Percentiles rank a stretch among this genome's conserved stretches.
phyloP scores from a whole-genome alignment of 2,329 filamentous ascomycete species.

The Ascochyta koolunga region DNA sequence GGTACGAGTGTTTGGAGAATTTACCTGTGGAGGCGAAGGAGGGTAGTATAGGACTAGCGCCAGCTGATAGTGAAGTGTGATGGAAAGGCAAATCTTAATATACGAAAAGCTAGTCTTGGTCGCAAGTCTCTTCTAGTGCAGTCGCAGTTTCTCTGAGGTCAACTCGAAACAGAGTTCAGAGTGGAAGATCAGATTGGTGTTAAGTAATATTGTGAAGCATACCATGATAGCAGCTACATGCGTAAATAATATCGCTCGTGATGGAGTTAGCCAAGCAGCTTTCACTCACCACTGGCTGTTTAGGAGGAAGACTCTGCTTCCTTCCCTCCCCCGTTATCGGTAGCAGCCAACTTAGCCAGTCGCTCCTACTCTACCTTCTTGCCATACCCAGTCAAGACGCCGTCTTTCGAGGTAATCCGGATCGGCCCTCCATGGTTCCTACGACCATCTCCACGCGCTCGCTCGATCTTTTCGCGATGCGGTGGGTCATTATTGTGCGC shows the following conservation, averaged over 20 bases:
- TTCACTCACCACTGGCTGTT: too few species aligned
- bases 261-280: too few species aligned
- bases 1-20: conserved; percentile 45
- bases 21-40: conserved; percentile 33
- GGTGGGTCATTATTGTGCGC: too few species aligned
- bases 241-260: too few species aligned
- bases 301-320: too few species aligned
- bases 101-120: neutral
- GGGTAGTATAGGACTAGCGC: neutral
- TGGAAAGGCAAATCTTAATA: neutral
- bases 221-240: too few species aligned
- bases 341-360: neutral
- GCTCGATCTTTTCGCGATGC: neutral
- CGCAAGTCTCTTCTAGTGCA: neutral
- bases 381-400: conserved; percentile 1
- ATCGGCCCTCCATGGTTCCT: neutral
- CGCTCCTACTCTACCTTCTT: neutral
- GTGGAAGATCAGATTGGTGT: too few species aligned
- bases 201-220: too few species aligned
- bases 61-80: neutral
- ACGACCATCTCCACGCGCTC: neutral
- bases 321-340: too few species aligned
- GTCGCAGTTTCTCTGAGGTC: neutral
- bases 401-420: neutral
- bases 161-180: neutral